Conservation (phyloP, 352 stramenopile genomes). For the Pythium myriotylum region DNA sequence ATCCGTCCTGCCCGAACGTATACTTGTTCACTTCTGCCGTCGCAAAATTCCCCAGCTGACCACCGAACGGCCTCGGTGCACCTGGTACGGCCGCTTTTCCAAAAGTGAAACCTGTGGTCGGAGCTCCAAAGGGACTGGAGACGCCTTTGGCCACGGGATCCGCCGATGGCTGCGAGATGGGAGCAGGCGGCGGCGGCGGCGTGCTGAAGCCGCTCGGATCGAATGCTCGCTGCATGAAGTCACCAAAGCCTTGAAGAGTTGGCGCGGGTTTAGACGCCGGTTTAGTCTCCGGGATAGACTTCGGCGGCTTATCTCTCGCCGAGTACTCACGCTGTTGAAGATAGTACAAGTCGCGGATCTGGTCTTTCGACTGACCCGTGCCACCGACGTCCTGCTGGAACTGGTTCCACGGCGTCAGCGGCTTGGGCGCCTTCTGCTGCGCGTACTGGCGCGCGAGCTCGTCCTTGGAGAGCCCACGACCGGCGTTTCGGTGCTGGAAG, state of each 20-base stretch:
- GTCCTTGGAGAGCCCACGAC: conserved; percentile 1
- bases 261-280: too few species aligned
- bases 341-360: conserved; percentile 1
- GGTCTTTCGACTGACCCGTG: background rate
- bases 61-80: too few species aligned
- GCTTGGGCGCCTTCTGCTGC: background rate
- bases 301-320: too few species aligned
- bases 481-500: conserved; percentile 5
- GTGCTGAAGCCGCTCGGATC: background rate
- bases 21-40: too few species aligned
- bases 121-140: too few species aligned
- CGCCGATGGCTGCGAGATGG: background rate
- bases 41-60: too few species aligned
- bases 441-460: background rate
- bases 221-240: too few species aligned
- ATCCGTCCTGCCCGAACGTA: too few species aligned
- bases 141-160: background rate
- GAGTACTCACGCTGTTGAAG: background rate
- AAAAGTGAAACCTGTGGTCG: too few species aligned
- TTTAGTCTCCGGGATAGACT: background rate
- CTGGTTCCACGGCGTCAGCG: conserved; percentile 1
- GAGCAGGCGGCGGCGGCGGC: background rate
- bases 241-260: too few species aligned
- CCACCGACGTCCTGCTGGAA: conserved; percentile 7
- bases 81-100: too few species aligned